Percentiles rank a stretch among this genome's conserved stretches.
Conservation (phyloP, 805 yeast genomes). For the Teunomyces stri region DNA sequence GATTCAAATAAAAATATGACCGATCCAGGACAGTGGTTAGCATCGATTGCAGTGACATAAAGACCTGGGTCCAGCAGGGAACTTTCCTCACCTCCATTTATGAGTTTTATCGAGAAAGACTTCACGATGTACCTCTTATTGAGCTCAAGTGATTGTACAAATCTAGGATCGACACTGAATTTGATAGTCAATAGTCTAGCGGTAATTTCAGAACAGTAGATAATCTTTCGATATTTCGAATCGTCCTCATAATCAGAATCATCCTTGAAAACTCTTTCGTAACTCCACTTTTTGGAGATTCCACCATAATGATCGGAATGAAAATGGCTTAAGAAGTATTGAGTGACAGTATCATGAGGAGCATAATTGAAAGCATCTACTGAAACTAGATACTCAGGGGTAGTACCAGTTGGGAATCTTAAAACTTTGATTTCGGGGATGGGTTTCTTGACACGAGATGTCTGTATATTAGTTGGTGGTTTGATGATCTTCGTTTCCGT, state of each 20-base stretch:
- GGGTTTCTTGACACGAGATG: slow-evolving; percentile 25
- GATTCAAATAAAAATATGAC: slow-evolving; percentile 71
- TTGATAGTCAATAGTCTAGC: slow-evolving; percentile 51
- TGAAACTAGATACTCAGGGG: slow-evolving; percentile 37
- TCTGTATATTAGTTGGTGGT: slow-evolving; percentile 11
- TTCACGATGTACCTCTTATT: slow-evolving; percentile 39
- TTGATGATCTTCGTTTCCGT: slow-evolving; percentile 10
- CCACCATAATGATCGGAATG: slow-evolving; percentile 97
- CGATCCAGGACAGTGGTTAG: slow-evolving; percentile 98
- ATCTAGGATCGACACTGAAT: slow-evolving; percentile 53
- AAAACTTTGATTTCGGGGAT: slow-evolving; percentile 58
- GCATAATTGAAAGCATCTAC: slow-evolving; percentile 68
- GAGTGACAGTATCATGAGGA: slow-evolving; percentile 42
- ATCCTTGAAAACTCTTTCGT: slow-evolving; percentile 33
- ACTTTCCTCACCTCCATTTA: slow-evolving; percentile 17
- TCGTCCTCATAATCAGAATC: slow-evolving; percentile 23
- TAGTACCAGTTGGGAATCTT: slow-evolving; percentile 29
- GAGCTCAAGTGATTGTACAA: slow-evolving; percentile 39
- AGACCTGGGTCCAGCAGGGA: slow-evolving; percentile 26
- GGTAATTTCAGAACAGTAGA: slow-evolving; percentile 75
- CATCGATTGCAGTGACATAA: slow-evolving; percentile 66
- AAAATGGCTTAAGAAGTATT: slow-evolving; percentile 75
- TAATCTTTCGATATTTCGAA: slow-evolving; percentile 46
- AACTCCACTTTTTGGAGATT: slow-evolving; percentile 68
- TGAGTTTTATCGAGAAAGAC: slow-evolving; percentile 8